phyloP scores from a whole-genome alignment of 176 grass and related monocot species.

The Phoenix roebelenii region DNA sequence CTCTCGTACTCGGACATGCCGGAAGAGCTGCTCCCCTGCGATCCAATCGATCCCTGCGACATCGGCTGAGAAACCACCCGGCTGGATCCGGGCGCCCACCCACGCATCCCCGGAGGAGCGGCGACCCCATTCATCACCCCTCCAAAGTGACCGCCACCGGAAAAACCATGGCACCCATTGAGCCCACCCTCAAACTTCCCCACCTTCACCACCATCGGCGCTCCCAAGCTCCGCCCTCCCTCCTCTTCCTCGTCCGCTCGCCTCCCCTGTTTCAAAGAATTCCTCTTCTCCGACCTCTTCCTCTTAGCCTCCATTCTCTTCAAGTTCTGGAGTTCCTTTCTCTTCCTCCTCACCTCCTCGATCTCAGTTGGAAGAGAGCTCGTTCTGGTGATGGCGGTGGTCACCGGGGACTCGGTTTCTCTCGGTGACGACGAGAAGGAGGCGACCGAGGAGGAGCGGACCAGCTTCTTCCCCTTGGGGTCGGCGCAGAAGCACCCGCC shows the following conservation, averaged over 20 bases:
- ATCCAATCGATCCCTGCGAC: constrained; percentile 26
- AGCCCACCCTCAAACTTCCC: background rate
- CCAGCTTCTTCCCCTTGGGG: constrained; percentile 40
- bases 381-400: constrained; percentile 42
- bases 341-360: constrained; percentile 50
- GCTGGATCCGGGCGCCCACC: constrained; percentile 19
- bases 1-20: constrained; percentile 1
- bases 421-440: constrained; percentile 36
- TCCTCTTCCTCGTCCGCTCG: constrained; percentile 19
- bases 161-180: background rate
- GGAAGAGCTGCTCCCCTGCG: constrained; percentile 29
- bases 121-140: background rate
- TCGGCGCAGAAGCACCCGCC: constrained; percentile 70
- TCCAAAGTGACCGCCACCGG: background rate
- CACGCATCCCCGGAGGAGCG: constrained; percentile 1
- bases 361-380: constrained; percentile 60
- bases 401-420: constrained; percentile 19
- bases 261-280: constrained; percentile 36
- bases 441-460: constrained; percentile 58
- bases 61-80: background rate
- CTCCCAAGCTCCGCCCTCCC: background rate
- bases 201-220: background rate
- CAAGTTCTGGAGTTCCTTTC: constrained; percentile 58
- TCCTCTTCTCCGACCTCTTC: constrained; percentile 74
- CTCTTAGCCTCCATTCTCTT: constrained; percentile 73